These are phyloP conservation scores for Carpinus fangiana DNA, from an alignment of 306 rosid species.

Conservation along the genomic window DNA sequence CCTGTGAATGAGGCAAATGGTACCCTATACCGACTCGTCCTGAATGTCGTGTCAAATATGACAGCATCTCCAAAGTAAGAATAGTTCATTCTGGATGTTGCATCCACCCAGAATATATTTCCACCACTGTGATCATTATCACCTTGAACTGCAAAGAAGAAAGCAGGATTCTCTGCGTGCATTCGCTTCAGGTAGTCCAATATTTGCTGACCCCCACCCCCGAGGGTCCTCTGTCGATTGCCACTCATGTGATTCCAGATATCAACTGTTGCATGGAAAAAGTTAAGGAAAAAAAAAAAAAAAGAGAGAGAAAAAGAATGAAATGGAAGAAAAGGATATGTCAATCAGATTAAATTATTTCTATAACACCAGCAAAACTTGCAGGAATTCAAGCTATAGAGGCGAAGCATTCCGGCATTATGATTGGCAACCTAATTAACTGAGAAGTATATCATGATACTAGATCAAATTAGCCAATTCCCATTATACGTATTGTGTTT, in stretches of 20 bases:
- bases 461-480: background rate
- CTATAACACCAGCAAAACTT: background rate
- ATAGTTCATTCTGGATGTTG: conserved; percentile 62
- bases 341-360: background rate
- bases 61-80: conserved; percentile 80
- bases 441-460: background rate
- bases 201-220: conserved; percentile 70
- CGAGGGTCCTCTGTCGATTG: conserved; percentile 61
- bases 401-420: background rate
- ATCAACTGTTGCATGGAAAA: conserved; percentile 12
- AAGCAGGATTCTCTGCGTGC: conserved; percentile 79
- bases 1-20: conserved; percentile 78
- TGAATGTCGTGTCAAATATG: conserved; percentile 66
- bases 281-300: background rate
- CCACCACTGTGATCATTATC: conserved; percentile 56
- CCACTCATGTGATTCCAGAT: conserved; percentile 55
- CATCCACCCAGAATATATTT: conserved; percentile 83
- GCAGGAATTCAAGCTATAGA: background rate
- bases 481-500: background rate
- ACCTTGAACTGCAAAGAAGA: conserved; percentile 68
- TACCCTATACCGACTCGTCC: conserved; percentile 47
- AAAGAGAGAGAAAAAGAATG: background rate
- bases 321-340: background rate
- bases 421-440: background rate
- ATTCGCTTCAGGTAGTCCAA: conserved; percentile 78